Evolutionary conservation across 805 yeast genomes (phyloP), one percentile per base, ranked within the genome.

Genomic region (Spathaspora arborariae): DNA sequence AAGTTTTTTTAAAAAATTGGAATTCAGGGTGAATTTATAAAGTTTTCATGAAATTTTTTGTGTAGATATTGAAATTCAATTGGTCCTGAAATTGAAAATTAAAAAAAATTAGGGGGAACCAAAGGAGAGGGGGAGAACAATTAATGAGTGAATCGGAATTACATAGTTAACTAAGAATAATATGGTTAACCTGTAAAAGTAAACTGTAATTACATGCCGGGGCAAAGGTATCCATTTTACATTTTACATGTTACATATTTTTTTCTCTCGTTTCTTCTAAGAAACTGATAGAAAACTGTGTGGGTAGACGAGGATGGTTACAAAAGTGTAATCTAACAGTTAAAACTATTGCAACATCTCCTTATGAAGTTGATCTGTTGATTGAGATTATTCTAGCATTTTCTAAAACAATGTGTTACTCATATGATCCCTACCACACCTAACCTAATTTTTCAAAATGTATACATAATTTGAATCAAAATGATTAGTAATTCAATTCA

Each of bases 1-100:
- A n/a, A n/a, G n/a, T n/a, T n/a, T n/a, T n/a, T 20, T 19, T 26
- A 11, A 21, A 38, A 39, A 35, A 22, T 30, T 43, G 26, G 27
- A 41, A 33, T 41, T 41, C 36, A 41, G 34, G 20, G 45, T 40
- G 27, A 45, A 24, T 47, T 44, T 44, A 44, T 37, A 44, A 40
- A 20, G 16, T 18, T 15, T 33, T 35, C 16, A 20, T 20, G 22
- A 13, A 37, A 37, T 18, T 35, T 35, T 24, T 24, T 24, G n/a
- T 24, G 27, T 24, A 9, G 27, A 13, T 24, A 24, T 16, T 24
- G 30, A 45, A 37, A 16, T 45, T 30, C 22, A 20, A 21, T 37
- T 37, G 40, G 40, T n/a, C 22, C 15, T 20, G 15, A 9, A 11
- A 18, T 36, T 19, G 40, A n/a, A 37, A 37, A 2, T 20, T 15